Conservation (phyloP, 2,329 filamentous ascomycete species). For the Aspergillus fructus region DNA sequence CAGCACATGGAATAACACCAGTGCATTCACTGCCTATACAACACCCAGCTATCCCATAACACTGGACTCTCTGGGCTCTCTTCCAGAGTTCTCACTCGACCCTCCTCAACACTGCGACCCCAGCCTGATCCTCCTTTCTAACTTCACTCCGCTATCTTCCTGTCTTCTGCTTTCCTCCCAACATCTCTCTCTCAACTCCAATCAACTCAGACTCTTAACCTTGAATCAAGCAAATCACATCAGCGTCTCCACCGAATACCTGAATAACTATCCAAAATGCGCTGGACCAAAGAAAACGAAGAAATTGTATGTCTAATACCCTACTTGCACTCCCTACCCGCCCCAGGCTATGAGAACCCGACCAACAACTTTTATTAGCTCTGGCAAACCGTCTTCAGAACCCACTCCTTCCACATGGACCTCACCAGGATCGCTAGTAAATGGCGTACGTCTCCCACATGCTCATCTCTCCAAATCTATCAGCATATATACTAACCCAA, state of each 20-base stretch:
- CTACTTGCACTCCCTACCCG: not conserved
- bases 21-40: not conserved
- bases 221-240: not conserved
- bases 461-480: too few relatives aligned
- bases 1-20: too few relatives aligned
- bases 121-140: not conserved
- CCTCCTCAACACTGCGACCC: not conserved
- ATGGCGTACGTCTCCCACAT: constrained; percentile 8
- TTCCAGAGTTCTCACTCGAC: not conserved
- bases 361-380: constrained; percentile 7
- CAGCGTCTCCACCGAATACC: not conserved
- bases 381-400: constrained; percentile 17
- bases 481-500: not conserved
- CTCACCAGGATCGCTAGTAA: constrained; percentile 5
- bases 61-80: not conserved
- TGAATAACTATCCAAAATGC: not conserved
- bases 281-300: constrained; percentile 10
- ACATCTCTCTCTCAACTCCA: not conserved
- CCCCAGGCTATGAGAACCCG: not conserved
- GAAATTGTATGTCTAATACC: not conserved
- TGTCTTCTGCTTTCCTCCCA: not conserved
- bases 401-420: constrained; percentile 13
- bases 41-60: not conserved
- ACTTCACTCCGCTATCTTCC: not conserved
- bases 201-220: not conserved